Base-by-base conservation (phyloP, 495 filamentous ascomycete genomes). In the Penicillium robsamsonii region DNA sequence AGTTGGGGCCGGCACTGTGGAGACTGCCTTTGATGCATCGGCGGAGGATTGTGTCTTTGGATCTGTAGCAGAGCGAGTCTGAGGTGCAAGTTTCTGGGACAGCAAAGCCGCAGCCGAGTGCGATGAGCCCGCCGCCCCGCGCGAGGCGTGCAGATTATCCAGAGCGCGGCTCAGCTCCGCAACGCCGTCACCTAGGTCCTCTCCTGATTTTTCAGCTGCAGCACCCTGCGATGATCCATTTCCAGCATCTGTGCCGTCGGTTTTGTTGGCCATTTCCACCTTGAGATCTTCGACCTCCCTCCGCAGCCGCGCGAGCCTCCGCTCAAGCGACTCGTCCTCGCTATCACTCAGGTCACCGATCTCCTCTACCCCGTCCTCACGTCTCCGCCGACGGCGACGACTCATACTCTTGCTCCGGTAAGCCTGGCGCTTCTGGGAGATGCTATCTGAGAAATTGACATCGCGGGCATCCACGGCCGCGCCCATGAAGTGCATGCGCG, bases 381-480 rank as follows among this genome's bases (percentile, higher is more conserved):
- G 69, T 63, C 80, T 79, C 41, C 84, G 80, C 49, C 83, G 80
- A 42, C 85, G 81, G 57, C 86, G 80, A 20, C 55, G 59, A 20
- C 48, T 62, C 4, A 60, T 64, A 29, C 77, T 84, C 13, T 87
- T 88, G 31, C 83, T 86, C 61, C 82, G 84, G 75, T 96, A 96
- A 31, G 87, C 88, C 73, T 87, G 88, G 33, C 91, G 81, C 66
- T 93, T 94, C 37, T 79, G 77, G 25, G 78, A 81, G 24, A 96
- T 84, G 50, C 88, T 85, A 70, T 95, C 89, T 2, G 91, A 94
- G 71, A 92, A 92, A 67, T 92, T 88, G 46, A 84, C 85, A 54
- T 89, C 81, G 57, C 81, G 78, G 47, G 90, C 87, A 65, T 93
- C 86, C 17, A 93, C 79, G 37, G 83, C 78, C 22, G 91, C 78